phyloP scores from a whole-genome alignment of 805 yeast genomes.

The Komagataella pastoris region DNA sequence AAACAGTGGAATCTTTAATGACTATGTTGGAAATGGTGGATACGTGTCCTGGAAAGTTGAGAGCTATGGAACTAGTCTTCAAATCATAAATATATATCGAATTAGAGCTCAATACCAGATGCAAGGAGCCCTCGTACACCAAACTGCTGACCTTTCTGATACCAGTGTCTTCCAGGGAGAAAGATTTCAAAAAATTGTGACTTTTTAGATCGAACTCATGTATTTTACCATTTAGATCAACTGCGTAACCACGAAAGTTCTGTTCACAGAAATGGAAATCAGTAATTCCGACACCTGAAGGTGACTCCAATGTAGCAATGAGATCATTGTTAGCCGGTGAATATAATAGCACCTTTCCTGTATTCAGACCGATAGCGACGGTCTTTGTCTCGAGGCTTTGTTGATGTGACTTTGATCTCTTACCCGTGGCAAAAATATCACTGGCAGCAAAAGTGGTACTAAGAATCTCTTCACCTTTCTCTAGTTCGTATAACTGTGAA shows the following conservation, averaged over 20 bases:
- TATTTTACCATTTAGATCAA: constrained; percentile 44
- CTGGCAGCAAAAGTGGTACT: background rate
- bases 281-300: constrained; percentile 30
- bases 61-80: constrained; percentile 20
- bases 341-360: constrained; percentile 51
- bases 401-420: background rate
- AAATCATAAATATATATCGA: constrained; percentile 42
- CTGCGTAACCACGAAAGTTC: constrained; percentile 38
- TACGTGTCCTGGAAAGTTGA: constrained; percentile 65
- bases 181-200: constrained; percentile 25
- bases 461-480: background rate
- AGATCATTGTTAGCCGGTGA: constrained; percentile 54
- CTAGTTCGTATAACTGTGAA: background rate
- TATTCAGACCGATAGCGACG: constrained; percentile 49
- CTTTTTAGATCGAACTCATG: constrained; percentile 47
- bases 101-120: constrained; percentile 54
- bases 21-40: constrained; percentile 44
- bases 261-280: constrained; percentile 31
- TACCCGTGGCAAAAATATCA: background rate
- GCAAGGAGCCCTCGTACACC: constrained; percentile 16
- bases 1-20: constrained; percentile 29
- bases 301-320: constrained; percentile 34
- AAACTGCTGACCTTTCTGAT: constrained; percentile 12
- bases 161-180: constrained; percentile 21
- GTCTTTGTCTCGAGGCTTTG: constrained; percentile 24